Conservation (phyloP, 768 basidiomycete genomes). For the Leccinum broughii region DNA sequence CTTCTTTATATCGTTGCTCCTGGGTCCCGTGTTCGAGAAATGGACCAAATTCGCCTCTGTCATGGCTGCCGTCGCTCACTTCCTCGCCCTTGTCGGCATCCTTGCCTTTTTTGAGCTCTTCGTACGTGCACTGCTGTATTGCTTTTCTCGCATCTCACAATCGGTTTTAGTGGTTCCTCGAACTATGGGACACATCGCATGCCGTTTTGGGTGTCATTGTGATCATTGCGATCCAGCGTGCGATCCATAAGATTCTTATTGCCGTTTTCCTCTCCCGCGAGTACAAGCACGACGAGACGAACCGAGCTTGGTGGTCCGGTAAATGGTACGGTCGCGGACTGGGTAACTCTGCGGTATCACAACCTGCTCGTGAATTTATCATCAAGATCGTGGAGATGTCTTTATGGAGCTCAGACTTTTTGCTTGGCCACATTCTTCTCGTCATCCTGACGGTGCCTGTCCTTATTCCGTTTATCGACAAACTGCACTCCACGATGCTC, state of each 20-base stretch:
- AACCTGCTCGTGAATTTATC: slow-evolving; percentile 94
- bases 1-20: slow-evolving; percentile 90
- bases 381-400: slow-evolving; percentile 99
- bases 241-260: slow-evolving; percentile 92
- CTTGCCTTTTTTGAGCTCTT: slow-evolving; percentile 95
- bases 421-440: slow-evolving; percentile 80
- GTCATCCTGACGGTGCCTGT: slow-evolving; percentile 84
- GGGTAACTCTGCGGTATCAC: slow-evolving; percentile 86
- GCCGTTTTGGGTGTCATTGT: slow-evolving; percentile 92
- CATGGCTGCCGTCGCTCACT: slow-evolving; percentile 91
- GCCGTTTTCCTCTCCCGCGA: slow-evolving; percentile 94
- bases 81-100: slow-evolving; percentile 75
- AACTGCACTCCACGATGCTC: slow-evolving; percentile 89
- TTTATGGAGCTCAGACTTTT: slow-evolving; percentile 93
- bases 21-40: slow-evolving; percentile 85
- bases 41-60: slow-evolving; percentile 89
- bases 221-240: slow-evolving; percentile 87
- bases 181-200: slow-evolving; percentile 95
- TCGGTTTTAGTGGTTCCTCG: slow-evolving; percentile 81
- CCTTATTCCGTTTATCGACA: slow-evolving; percentile 85
- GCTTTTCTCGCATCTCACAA: slow-evolving; percentile 33
- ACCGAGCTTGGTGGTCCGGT: slow-evolving; percentile 99
- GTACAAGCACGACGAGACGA: slow-evolving; percentile 98
- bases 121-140: slow-evolving; percentile 49
- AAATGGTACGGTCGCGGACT: slow-evolving; percentile 96